phyloP scores from a whole-genome alignment of 441 rosid genomes.

The Hura crepitans region DNA sequence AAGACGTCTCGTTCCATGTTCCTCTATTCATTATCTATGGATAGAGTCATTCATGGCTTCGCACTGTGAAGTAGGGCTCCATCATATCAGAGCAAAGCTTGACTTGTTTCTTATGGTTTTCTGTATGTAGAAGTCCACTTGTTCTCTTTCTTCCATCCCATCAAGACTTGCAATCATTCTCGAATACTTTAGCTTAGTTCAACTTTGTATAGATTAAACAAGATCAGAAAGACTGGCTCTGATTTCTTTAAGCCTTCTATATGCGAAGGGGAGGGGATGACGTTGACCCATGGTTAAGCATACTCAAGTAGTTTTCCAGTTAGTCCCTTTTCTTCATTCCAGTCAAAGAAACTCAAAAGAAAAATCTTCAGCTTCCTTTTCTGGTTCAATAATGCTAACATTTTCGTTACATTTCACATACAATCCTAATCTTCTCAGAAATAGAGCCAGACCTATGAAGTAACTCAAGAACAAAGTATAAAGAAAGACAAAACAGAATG shows the following conservation, averaged over 20 bases:
- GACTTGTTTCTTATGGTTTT: not conserved
- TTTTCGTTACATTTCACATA: too few species aligned
- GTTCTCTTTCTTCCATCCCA: too few species aligned
- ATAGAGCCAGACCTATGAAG: not conserved
- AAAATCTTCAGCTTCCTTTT: too few species aligned
- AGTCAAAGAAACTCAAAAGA: too few species aligned
- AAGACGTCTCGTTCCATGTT: too few species aligned
- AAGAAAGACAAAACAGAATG: not conserved
- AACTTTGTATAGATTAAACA: too few species aligned
- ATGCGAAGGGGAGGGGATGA: not conserved
- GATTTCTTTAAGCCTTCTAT: too few species aligned
- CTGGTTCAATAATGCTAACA: too few species aligned
- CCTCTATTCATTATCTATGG: not conserved
- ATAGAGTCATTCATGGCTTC: not conserved
- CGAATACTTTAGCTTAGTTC: too few species aligned
- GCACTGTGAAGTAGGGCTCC: not conserved
- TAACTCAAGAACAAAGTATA: not conserved
- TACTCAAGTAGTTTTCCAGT: slow-evolving; percentile 24
- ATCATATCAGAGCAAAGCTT: not conserved
- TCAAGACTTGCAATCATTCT: too few species aligned
- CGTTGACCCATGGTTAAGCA: slow-evolving; percentile 9
- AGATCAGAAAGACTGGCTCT: not conserved
- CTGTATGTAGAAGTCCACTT: slow-evolving; percentile 5
- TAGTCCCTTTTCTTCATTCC: too few species aligned
- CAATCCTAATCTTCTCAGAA: too few species aligned